These are phyloP conservation scores for Auriculariales sp. DNA, from an alignment of 768 basidiomycete species.

Conservation along the genomic window DNA sequence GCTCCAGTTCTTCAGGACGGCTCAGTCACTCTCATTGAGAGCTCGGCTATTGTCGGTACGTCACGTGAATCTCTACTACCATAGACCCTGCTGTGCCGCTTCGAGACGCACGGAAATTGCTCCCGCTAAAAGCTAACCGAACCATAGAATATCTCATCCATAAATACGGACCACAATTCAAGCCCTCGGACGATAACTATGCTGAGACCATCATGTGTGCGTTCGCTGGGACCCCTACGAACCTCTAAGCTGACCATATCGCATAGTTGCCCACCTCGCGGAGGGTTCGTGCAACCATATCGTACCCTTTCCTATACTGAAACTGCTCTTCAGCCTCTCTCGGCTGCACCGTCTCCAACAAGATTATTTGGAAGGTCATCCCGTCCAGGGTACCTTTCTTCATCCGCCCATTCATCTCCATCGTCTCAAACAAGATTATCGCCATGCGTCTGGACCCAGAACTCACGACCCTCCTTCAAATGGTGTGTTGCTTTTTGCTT, in stretches of 20 bases:
- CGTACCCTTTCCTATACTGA: constrained; percentile 7
- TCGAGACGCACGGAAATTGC: not conserved
- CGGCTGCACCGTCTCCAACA: not conserved
- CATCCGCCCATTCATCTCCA: constrained; percentile 8
- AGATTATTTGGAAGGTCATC: not conserved
- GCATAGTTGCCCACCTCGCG: constrained; percentile 11
- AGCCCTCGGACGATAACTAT: constrained; percentile 4
- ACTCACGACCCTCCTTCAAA: constrained; percentile 13
- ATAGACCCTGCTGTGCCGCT: not conserved
- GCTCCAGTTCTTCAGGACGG: constrained; percentile 33
- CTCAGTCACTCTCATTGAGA: constrained; percentile 26
- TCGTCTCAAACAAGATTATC: constrained; percentile 6
- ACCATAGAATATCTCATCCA: constrained; percentile 26
- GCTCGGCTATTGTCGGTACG: constrained; percentile 30
- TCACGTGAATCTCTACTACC: not conserved
- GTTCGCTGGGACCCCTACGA: not conserved
- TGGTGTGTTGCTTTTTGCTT: constrained; percentile 10
- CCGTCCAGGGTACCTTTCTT: not conserved
- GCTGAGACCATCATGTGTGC: constrained; percentile 8
- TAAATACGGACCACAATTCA: constrained; percentile 18
- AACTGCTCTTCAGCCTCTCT: constrained; percentile 5
- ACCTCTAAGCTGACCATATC: not conserved
- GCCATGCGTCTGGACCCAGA: constrained; percentile 12
- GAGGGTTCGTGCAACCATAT: constrained; percentile 11
- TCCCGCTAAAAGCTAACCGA: not conserved